Evolutionary conservation across 768 basidiomycete genomes (phyloP), one percentile per base, ranked within the genome.

Genomic region (Nidula microcarpa): DNA sequence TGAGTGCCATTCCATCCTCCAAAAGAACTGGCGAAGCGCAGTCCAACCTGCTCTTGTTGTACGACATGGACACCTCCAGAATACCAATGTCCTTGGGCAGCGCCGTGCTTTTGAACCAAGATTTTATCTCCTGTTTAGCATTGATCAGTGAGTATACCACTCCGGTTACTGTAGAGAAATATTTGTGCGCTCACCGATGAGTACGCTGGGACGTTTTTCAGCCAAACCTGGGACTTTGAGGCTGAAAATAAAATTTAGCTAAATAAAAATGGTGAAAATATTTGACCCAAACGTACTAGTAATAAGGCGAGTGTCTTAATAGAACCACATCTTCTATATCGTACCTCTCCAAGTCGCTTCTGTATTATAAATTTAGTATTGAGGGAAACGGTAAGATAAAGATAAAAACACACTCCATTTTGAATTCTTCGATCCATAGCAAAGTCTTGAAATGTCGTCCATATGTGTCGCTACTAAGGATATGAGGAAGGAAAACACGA

Each of bases 11-110:
- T 56, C 60, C 65, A 69, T 5, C 62, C 65, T 17, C 55, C 56
- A 64, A 87, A 87, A 3, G 71, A 70, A 0, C 55, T 44, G 43
- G 75, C 66, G 57, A 87, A 82, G 13, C 72, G 66, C 0, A 88
- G 68, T 1, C 73, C 76, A 6, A 88, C 81, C 64, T 79, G 72
- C 7, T 69, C 65, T 53, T 75, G 65, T 33, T 68, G 74, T 10
- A 85, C 73, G 5, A 72, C 62, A 49, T 84, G 82, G 4, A 86
- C 85, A 37, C 74, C 73, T 11, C 86, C 86, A 62, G 80, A 77
- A 51, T 68, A 82, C 83, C 82, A 86, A 32, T 73, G 73, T 0
- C 76, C 78, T 14, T 64, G 54, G 0, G 60, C 58, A 3, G 70
- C 62, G 18, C 72, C 74, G 18, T 68, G 62, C 49, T 67, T 70